phyloP scores from a whole-genome alignment of 345 rosid species.

The Corchorus olitorius region DNA sequence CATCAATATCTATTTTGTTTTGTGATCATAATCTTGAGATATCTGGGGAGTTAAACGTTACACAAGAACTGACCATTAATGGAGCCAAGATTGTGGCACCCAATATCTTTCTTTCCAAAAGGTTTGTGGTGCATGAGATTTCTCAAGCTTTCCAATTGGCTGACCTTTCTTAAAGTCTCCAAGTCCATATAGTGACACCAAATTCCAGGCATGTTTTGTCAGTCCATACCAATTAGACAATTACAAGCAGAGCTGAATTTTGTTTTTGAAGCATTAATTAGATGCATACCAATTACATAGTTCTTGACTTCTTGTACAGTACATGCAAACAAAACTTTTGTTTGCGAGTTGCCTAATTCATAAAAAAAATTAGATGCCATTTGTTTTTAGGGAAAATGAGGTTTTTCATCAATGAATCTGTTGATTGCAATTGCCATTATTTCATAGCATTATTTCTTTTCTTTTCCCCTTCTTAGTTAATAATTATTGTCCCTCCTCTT shows the following conservation, averaged over 20 bases:
- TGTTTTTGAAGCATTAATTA: too few species aligned
- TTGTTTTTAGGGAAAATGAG: too few species aligned
- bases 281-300: too few species aligned
- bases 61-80: slow-evolving; percentile 38
- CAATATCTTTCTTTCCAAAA: slow-evolving; percentile 49
- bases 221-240: background rate
- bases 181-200: background rate
- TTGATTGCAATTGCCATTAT: too few species aligned
- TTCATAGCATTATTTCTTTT: too few species aligned
- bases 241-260: background rate
- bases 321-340: too few species aligned
- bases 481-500: too few species aligned
- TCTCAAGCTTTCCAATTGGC: slow-evolving; percentile 43
- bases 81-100: slow-evolving; percentile 56
- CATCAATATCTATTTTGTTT: slow-evolving; percentile 46
- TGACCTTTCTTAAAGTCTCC: slow-evolving; percentile 23
- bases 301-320: too few species aligned
- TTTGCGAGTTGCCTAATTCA: too few species aligned
- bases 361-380: too few species aligned
- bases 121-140: slow-evolving; percentile 62
- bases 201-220: background rate
- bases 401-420: too few species aligned
- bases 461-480: too few species aligned
- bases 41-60: slow-evolving; percentile 24
- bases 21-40: slow-evolving; percentile 47